Evolutionary conservation across 768 basidiomycete species (phyloP).

Genomic region (Hirschioporus abietinus): DNA sequence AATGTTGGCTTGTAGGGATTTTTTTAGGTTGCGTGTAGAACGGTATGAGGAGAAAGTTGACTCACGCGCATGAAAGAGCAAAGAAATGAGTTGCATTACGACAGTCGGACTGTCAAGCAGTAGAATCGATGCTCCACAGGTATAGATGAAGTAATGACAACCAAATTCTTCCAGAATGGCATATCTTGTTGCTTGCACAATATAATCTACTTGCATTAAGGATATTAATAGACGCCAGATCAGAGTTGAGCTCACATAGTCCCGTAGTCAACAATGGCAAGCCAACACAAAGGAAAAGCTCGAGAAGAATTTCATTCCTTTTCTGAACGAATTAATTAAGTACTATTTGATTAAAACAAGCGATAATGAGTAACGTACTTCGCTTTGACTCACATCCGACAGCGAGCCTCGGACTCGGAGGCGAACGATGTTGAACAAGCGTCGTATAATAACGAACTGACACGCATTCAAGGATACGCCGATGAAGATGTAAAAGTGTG

Average conservation of each 20-base stretch:
- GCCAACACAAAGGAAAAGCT: background rate
- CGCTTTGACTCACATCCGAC: background rate
- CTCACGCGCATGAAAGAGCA: conserved; percentile 7
- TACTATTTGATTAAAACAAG: background rate
- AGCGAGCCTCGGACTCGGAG: background rate
- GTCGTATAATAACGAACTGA: background rate
- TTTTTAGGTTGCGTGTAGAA: conserved; percentile 16
- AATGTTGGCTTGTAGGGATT: background rate
- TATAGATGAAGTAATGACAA: conserved; percentile 17
- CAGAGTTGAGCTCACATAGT: background rate
- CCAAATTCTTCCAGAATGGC: conserved; percentile 37
- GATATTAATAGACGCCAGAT: no score
- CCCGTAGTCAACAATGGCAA: background rate
- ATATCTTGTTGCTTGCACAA: conserved; percentile 39
- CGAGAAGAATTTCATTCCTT: background rate
- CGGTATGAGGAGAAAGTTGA: conserved; percentile 7
- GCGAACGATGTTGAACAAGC: background rate
- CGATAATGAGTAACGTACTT: background rate
- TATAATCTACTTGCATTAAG: conserved; percentile 23
- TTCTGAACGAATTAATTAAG: background rate
- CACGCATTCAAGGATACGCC: background rate
- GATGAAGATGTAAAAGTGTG: background rate
- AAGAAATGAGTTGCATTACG: background rate
- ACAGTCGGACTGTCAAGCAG: background rate
- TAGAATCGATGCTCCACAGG: background rate